These are phyloP conservation scores for Fusarium poae DNA, from an alignment of 2,329 filamentous ascomycete genomes.

Conservation along the genomic window DNA sequence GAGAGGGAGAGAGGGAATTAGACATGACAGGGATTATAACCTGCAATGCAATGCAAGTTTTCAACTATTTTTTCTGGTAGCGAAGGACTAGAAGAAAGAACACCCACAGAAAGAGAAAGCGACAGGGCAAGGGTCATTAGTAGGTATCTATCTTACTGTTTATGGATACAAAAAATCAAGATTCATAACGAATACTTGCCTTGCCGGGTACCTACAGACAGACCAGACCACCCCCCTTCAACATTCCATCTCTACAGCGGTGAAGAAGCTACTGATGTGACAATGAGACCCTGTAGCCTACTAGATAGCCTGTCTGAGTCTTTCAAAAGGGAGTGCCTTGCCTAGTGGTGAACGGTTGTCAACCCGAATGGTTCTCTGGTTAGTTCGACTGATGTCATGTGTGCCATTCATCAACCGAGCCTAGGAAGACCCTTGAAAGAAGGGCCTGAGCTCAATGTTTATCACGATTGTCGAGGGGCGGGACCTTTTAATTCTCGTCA, in stretches of 20 bases:
- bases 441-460: slow-evolving; percentile 16
- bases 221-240: slow-evolving; percentile 20
- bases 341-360: slow-evolving; percentile 26
- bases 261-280: slow-evolving; percentile 32
- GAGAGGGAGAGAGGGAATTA: slow-evolving; percentile 1
- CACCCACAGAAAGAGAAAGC: background rate
- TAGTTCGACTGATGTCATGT: slow-evolving; percentile 42
- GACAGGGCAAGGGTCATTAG: background rate
- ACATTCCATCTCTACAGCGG: slow-evolving; percentile 30
- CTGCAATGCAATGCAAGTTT: slow-evolving; percentile 21
- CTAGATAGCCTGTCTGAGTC: background rate
- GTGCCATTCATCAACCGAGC: slow-evolving; percentile 21
- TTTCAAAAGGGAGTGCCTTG: slow-evolving; percentile 11
- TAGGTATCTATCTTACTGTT: background rate
- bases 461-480: slow-evolving; percentile 11
- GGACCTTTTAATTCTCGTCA: background rate
- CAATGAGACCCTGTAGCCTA: slow-evolving; percentile 3
- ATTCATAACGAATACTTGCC: slow-evolving; percentile 12
- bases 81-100: slow-evolving; percentile 12
- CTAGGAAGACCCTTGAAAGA: slow-evolving; percentile 17
- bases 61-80: slow-evolving; percentile 28
- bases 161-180: slow-evolving; percentile 32
- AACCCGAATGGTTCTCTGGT: slow-evolving; percentile 24
- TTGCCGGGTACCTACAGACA: background rate
- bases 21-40: slow-evolving; percentile 20